phyloP scores from a whole-genome alignment of 1,284 basidiomycete species.

The Stygiomarasmius scandens region DNA sequence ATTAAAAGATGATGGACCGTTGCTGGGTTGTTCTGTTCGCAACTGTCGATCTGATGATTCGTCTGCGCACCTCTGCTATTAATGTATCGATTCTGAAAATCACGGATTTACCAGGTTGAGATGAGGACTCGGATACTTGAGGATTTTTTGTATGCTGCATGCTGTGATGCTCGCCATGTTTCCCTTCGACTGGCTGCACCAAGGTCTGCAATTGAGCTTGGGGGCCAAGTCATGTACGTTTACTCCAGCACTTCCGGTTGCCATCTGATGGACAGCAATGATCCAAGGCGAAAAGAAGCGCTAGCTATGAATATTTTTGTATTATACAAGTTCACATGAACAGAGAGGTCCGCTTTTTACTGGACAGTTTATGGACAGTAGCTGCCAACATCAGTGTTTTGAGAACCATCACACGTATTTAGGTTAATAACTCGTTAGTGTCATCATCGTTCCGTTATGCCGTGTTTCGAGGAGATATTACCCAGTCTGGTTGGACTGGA shows the following conservation, averaged over 20 bases:
- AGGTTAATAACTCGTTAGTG: neutral
- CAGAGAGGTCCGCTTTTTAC: neutral
- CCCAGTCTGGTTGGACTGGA: neutral
- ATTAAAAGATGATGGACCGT: too few relatives aligned
- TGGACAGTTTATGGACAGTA: neutral
- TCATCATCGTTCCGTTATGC: neutral
- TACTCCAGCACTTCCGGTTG: neutral
- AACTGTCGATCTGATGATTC: neutral
- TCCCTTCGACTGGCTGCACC: neutral
- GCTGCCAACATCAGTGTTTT: neutral
- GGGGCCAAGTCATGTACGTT: neutral
- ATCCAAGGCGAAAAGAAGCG: neutral
- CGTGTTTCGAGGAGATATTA: neutral
- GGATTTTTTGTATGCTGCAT: too few relatives aligned
- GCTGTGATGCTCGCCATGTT: too few relatives aligned
- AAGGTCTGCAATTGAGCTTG: neutral
- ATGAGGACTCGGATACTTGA: too few relatives aligned
- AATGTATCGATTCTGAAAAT: too few relatives aligned
- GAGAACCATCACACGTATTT: neutral
- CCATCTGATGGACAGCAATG: constrained; percentile 1
- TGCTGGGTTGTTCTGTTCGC: too few relatives aligned
- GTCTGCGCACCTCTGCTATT: neutral
- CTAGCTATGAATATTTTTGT: neutral
- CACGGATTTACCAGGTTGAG: too few relatives aligned
- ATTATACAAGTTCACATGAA: neutral